Evolutionary conservation across 768 basidiomycete genomes (phyloP), one percentile per base, ranked within the genome.

Genomic region (Kwoniella shandongensis): DNA sequence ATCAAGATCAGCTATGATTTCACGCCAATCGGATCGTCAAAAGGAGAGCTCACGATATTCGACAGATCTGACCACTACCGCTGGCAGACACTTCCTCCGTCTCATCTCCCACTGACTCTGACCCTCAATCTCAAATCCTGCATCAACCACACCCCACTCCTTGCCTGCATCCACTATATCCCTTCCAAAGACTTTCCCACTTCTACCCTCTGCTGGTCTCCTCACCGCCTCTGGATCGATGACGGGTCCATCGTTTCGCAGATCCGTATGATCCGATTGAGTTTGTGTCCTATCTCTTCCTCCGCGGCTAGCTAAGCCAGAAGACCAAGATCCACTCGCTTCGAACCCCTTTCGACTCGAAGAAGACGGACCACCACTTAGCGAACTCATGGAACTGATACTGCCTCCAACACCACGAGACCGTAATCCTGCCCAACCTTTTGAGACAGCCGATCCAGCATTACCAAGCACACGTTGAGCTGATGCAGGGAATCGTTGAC

Each of bases 381-480:
- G 38, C n/a, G 47, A 18, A 26, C 60, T 56, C 53, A 67, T 61
- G 1, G 54, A 55, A 41, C 62, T 65, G 0, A 70, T 66, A 53
- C 62, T 62, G 18, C 68, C 71, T 12, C 65, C 66, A 13, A 68
- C 64, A 10, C 71, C 68, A 32, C 68, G 39, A 12, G 68, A 61
- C 17, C 71, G 32, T 15, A 73, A 36, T 8, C 71, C 71, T 4
- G 68, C 68, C 71, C 71, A 73, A 25, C 68, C 65, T 51, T 70
- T 69, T 56, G 64, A 62, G 10, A 73, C 71, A 5, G 69, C 71
- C 32, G 68, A 70, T 5, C 69, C 69, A 36, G 71, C 71, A 41
- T 58, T 65, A 5, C 66, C 68, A 1, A 73, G 36, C 12, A 70
- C 62, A 29, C 59, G 45, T 35, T 70, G 69, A 15, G 71, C 68